Base-by-base conservation (phyloP, 139 green algal genomes). In the Pseudopediastrum boryanum region DNA sequence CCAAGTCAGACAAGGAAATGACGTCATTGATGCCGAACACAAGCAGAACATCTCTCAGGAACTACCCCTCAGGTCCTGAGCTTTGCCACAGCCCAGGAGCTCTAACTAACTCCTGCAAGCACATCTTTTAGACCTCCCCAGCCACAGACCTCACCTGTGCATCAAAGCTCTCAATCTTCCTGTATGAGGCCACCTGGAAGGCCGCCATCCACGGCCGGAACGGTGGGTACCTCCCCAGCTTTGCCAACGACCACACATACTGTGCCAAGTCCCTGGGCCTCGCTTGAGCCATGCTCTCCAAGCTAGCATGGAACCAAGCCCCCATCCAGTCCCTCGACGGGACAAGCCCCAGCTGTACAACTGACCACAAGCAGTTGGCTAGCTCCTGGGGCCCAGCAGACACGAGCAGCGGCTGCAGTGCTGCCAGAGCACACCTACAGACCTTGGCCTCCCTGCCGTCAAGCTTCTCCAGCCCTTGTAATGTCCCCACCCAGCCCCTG, bases 171-270 rank as follows among this genome's bases (percentile, higher is more conserved):
- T 33, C 25, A 46, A 81, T 75, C 12, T 59, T 36, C 35, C 75
- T 61, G 75, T 58, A 81, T 23, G 44, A 58, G 4, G 75, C 75
- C 3, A 81, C 75, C 43, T 81, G 64, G 38, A 66, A 81, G 63
- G 50, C 70, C 0, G 75, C 75, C 35, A 81, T 13, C 75, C 75
- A 81, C 46, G 70, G 63, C 25, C 46, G 61, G 33, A 42, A 70
- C 44, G 29, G 6, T 61, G 12, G 75, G 63, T 64, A 46, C 27
- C 25, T 71, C 72, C 6, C 72, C 72, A 42, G 13, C 27, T 79
- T 58, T 4, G 75, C 75, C 35, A 81, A 41, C 27, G 44, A 73
- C 44, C 44, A 67, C 35, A 67, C n/a, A 48, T 38, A 75, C 62
- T 81, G 75, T 1, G 75, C 46, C 27, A 81, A 50, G 63, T 81